A percentile compares a stretch with the other conserved stretches of the same genome.
Conservation (phyloP, 139 green algal species). For the Ostreobium quekettii region DNA sequence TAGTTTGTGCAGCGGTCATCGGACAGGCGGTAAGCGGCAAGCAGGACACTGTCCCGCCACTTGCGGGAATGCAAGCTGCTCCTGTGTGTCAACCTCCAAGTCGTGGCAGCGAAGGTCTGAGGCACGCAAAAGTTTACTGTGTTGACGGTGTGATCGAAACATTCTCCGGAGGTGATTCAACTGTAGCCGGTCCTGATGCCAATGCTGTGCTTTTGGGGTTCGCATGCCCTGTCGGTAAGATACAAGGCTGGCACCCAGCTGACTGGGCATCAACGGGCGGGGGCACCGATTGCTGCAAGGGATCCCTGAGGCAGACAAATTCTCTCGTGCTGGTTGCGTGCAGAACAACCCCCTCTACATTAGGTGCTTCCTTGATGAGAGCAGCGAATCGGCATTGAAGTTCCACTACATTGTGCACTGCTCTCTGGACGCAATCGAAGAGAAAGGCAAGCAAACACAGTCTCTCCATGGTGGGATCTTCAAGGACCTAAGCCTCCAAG, state of each 20-base stretch:
- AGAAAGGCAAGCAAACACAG: conserved; percentile 51
- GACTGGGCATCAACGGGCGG: no score
- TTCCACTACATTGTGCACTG: conserved; percentile 84
- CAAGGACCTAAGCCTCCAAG: no score
- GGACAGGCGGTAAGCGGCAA: conserved; percentile 27
- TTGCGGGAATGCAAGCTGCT: no score
- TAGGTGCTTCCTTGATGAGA: conserved; percentile 33
- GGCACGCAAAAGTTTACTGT: no score
- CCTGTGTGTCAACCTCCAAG: no score
- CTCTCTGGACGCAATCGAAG: conserved; percentile 73
- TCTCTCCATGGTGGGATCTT: no score
- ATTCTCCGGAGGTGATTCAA: no score
- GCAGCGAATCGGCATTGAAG: conserved; percentile 52
- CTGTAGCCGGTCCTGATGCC: background rate
- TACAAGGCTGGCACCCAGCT: no score
- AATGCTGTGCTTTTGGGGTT: background rate
- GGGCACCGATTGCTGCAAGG: no score
- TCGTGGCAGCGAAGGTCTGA: no score
- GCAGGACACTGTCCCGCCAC: background rate
- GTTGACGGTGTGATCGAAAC: no score
- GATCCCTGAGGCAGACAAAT: background rate
- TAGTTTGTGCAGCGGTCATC: conserved; percentile 41
- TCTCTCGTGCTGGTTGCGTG: background rate
- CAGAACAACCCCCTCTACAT: conserved; percentile 80
- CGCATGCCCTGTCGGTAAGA: background rate